These are phyloP conservation scores for Inonotus obliquus DNA, from an alignment of 1,284 basidiomycete genomes.

Conservation along the genomic window DNA sequence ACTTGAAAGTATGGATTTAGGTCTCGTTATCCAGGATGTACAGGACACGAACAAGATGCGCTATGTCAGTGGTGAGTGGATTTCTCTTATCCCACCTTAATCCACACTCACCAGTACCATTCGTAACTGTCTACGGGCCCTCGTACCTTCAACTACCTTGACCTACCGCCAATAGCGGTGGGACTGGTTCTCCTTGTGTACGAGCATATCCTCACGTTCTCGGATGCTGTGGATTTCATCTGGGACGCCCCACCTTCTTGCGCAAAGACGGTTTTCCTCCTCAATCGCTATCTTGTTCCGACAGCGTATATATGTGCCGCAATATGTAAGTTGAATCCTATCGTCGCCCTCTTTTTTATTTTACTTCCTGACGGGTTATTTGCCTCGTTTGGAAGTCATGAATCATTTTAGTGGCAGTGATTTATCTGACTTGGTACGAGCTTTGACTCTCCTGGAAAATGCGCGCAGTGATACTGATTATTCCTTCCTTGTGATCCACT, in stretches of 20 bases:
- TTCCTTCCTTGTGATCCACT: no score
- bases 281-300: slow-evolving; percentile 22
- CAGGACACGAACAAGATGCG: neutral
- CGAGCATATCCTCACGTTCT: slow-evolving; percentile 26
- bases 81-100: neutral
- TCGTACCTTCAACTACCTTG: neutral
- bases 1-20: neutral
- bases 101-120: neutral
- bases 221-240: slow-evolving; percentile 24
- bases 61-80: neutral
- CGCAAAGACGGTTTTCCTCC: slow-evolving; percentile 20
- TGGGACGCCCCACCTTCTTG: slow-evolving; percentile 22
- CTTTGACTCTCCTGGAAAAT: no score
- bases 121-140: neutral
- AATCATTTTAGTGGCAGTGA: neutral
- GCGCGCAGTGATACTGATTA: no score
- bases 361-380: neutral
- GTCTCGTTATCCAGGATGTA: neutral
- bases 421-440: neutral
- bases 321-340: slow-evolving; percentile 3
- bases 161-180: slow-evolving; percentile 23
- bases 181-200: slow-evolving; percentile 24
- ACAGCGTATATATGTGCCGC: slow-evolving; percentile 7
- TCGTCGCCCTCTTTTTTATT: neutral
- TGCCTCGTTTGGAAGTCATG: neutral